A percentile compares a stretch with the other conserved stretches of the same genome.
Conservation (phyloP, 1,139 yeast species). For the Lodderomyces beijingensis region DNA sequence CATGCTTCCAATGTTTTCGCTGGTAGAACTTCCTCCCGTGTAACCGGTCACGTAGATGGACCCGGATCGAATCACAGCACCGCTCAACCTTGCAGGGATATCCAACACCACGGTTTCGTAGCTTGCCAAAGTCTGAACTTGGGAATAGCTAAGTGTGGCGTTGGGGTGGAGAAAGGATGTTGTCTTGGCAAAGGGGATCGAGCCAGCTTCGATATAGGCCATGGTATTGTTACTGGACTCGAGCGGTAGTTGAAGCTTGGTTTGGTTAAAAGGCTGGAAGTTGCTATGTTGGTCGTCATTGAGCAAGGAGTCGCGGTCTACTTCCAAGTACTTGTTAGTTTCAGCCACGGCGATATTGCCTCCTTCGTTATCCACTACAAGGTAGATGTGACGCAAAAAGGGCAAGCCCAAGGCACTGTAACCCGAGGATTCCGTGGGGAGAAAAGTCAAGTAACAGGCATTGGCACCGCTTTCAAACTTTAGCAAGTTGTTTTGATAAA, state of each 20-base stretch:
- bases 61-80: constrained; percentile 29
- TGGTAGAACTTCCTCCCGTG: constrained; percentile 1
- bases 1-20: too few species aligned
- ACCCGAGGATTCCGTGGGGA: constrained; percentile 50
- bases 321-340: constrained; percentile 14
- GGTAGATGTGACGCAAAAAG: constrained; percentile 50
- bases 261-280: constrained; percentile 1
- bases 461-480: constrained; percentile 49
- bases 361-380: constrained; percentile 67
- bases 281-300: background rate
- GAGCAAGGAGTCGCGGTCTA: constrained; percentile 5
- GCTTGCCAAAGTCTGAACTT: constrained; percentile 11
- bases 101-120: constrained; percentile 16
- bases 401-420: constrained; percentile 60
- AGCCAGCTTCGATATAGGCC: constrained; percentile 26
- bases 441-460: constrained; percentile 59
- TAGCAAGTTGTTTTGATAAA: constrained; percentile 25
- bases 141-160: constrained; percentile 11
- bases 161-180: constrained; percentile 3
- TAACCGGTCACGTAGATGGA: constrained; percentile 24
- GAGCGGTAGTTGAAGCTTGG: background rate
- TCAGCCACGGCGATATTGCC: constrained; percentile 48
- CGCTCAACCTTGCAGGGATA: constrained; percentile 35
- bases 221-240: background rate
- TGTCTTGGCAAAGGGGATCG: constrained; percentile 37